Evolutionary conservation across 495 filamentous ascomycete species (phyloP), one percentile per base, ranked within the genome.

Genomic region (Trichocladium uniseriatum): DNA sequence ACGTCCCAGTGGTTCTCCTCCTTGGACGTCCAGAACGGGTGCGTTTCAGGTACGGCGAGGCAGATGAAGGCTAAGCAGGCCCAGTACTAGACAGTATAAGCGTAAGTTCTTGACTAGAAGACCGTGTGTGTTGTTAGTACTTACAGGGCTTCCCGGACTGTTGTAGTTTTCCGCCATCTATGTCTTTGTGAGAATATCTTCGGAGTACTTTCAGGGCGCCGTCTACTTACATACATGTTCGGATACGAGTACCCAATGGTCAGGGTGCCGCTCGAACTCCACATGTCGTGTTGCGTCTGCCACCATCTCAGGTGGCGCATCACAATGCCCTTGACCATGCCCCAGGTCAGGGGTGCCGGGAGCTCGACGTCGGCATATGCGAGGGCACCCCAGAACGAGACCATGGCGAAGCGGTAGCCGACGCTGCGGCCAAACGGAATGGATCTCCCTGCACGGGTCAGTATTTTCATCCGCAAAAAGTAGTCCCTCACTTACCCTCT

Each of bases 341-440:
- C 84, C 82, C 82, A 86, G 15, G 80, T 83, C 38, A 89, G 64
- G 0, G 82, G 83, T 0, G 72, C 72, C 4, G 85, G 83, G 13
- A 86, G 73, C 34, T 85, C 80, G 42, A 87, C 79, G 50, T 80
- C 80, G 2, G 84, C 85, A 56, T 86, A 87, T 3, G 79, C 86
- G 24, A 87, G 61, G 7, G 84, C 81, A 20, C 83, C 83, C 84
- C 84, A 90, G 68, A 89, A 89, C 8, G 78, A 83, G 8, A 80
- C 80, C 83, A 89, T 89, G 24, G 84, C 86, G 61, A 87, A 88
- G 28, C 84, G 75, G 64, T 90, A 90, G 18, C 82, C 85, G 38
- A 88, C 77, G 19, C 79, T 84, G 13, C 86, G 74, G 19, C 86
- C 86, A 53, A 88, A 90, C 16, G 86, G 84, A 32, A 87, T 83